A percentile compares a stretch with the other conserved stretches of the same genome.
Conservation (phyloP, 208 protist species). For the Leishmania mexicana region DNA sequence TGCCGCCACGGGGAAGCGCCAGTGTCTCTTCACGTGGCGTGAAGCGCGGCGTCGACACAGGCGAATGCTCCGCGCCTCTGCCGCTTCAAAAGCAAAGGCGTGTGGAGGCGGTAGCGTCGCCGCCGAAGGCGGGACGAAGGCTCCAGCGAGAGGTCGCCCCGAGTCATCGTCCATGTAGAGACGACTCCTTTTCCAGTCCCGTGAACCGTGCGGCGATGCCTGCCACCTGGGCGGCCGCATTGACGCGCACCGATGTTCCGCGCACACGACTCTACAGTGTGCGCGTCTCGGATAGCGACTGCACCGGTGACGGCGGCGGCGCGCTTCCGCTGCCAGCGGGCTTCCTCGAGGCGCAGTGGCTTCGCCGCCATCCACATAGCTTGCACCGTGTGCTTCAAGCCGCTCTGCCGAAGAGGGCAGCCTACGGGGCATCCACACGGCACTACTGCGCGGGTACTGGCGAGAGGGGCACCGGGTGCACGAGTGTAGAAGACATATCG, state of each 20-base stretch:
- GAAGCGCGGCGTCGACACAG: neutral
- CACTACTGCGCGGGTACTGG: neutral
- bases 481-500: conserved; percentile 9
- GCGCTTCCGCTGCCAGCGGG: conserved; percentile 5
- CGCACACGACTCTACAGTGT: conserved; percentile 23
- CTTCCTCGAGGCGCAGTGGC: conserved; percentile 21
- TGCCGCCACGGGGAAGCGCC: neutral
- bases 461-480: neutral
- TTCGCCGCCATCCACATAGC: conserved; percentile 18
- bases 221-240: conserved; percentile 9
- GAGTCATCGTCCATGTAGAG: neutral
- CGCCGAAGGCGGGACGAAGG: neutral
- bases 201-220: neutral
- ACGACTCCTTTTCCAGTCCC: neutral
- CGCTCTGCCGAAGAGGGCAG: conserved; percentile 2
- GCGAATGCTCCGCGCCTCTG: neutral
- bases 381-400: conserved; percentile 9
- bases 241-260: conserved; percentile 12
- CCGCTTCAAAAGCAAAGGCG: neutral
- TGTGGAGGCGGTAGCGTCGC: neutral
- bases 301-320: neutral
- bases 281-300: neutral
- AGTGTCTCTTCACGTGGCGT: neutral
- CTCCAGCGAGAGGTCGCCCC: neutral
- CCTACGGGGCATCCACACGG: neutral